phyloP scores from a whole-genome alignment of 2,329 filamentous ascomycete genomes.

The Geosmithia flava region DNA sequence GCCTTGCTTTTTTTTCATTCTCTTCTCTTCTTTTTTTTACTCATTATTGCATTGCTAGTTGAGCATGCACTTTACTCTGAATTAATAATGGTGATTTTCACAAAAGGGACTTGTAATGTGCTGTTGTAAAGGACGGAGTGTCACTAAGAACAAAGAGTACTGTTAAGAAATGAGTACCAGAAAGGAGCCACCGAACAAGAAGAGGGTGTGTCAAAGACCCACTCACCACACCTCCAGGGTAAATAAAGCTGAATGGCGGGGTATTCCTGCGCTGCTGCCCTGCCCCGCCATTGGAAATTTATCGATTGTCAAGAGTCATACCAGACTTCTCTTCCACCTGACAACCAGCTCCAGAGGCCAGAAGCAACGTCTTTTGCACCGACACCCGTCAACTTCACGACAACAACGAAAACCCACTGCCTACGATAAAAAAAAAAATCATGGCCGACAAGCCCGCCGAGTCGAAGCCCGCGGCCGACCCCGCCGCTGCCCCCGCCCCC shows the following conservation, averaged over 20 bases:
- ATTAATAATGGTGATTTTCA: too few relatives aligned
- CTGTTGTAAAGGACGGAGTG: too few relatives aligned
- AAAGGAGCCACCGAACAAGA: too few relatives aligned
- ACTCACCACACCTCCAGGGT: background rate
- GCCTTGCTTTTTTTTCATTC: background rate
- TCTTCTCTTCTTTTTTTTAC: background rate
- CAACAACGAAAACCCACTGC: background rate
- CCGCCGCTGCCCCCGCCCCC: background rate
- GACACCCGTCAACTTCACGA: too few relatives aligned
- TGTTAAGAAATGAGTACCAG: too few relatives aligned
- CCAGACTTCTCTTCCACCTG: background rate
- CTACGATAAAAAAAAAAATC: background rate
- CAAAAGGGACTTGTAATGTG: too few relatives aligned
- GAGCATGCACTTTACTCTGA: too few relatives aligned
- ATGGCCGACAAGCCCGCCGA: constrained; percentile 2
- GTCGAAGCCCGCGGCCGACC: background rate
- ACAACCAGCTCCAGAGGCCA: too few relatives aligned
- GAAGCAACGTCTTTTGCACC: too few relatives aligned
- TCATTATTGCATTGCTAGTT: too few relatives aligned
- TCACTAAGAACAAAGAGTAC: too few relatives aligned
- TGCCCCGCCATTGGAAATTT: constrained; percentile 1
- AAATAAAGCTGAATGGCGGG: background rate
- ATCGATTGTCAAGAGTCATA: background rate
- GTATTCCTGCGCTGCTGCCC: background rate
- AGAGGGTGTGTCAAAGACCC: too few relatives aligned